phyloP scores from a whole-genome alignment of 805 yeast species.

The Lachancea cidri region DNA sequence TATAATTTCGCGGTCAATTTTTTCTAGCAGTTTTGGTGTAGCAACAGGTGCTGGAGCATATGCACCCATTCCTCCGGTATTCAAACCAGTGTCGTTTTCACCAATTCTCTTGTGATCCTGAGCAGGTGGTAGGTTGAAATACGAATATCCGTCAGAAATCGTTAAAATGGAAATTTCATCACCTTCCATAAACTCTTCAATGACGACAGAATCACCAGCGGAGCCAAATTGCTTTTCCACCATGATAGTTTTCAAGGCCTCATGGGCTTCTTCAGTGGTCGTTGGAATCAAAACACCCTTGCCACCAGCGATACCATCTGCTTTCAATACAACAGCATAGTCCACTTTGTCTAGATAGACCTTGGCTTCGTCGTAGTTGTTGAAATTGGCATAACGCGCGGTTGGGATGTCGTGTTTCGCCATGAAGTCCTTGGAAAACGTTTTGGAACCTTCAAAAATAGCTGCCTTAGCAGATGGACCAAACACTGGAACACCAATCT shows the following conservation, averaged over 20 bases:
- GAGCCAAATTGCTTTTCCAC: conserved; percentile 79
- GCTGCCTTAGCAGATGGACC: conserved; percentile 96
- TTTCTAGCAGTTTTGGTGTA: conserved; percentile 61
- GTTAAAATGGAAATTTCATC: conserved; percentile 94
- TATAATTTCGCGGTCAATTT: conserved; percentile 70
- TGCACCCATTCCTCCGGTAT: conserved; percentile 99
- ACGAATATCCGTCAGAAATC: conserved; percentile 88
- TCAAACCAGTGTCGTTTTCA: conserved; percentile 88
- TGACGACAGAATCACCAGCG: conserved; percentile 93
- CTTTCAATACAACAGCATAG: conserved; percentile 86
- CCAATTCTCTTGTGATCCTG: conserved; percentile 97
- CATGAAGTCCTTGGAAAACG: conserved; percentile 93
- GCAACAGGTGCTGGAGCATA: conserved; percentile 98
- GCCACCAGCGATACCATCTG: conserved; percentile 98
- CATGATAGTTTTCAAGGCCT: conserved; percentile 85
- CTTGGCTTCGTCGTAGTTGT: conserved; percentile 68
- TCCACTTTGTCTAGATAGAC: conserved; percentile 58
- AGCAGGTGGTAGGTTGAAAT: conserved; percentile 88
- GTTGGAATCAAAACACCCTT: conserved; percentile 95
- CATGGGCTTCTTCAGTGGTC: conserved; percentile 74
- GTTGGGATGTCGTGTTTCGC: conserved; percentile 89
- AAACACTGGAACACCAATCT: conserved; percentile 89
- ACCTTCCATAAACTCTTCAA: conserved; percentile 95
- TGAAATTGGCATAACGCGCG: conserved; percentile 82
- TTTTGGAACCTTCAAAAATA: conserved; percentile 92